phyloP scores from a whole-genome alignment of 2,329 filamentous ascomycete species.

The Didymosphaeria variabile region DNA sequence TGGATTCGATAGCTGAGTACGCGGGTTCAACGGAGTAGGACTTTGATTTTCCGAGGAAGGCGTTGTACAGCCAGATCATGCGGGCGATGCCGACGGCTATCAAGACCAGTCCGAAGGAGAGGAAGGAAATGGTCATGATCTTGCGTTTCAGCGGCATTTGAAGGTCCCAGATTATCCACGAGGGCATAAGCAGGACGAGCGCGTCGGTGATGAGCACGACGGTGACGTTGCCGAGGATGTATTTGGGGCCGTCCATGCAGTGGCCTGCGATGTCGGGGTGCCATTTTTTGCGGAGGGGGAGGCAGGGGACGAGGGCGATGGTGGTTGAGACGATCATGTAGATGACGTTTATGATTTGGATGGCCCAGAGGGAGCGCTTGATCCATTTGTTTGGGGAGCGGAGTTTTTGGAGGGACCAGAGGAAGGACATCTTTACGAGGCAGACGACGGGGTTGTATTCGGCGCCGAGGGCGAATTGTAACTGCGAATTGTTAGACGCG shows the following conservation, averaged over 20 bases:
- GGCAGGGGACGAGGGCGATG: conserved; percentile 24
- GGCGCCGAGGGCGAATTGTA: conserved; percentile 28
- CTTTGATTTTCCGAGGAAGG: conserved; percentile 25
- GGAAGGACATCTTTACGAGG: conserved; percentile 32
- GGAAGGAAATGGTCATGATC: conserved; percentile 28
- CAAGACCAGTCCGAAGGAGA: conserved; percentile 21
- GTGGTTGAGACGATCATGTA: conserved; percentile 25
- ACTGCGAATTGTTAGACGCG: conserved; percentile 10
- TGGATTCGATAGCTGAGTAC: conserved; percentile 28
- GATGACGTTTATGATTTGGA: conserved; percentile 28
- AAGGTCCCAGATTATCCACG: conserved; percentile 36
- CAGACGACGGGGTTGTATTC: conserved; percentile 32
- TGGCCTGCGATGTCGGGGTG: conserved; percentile 26
- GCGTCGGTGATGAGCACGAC: conserved; percentile 31
- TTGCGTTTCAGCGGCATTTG: conserved; percentile 30
- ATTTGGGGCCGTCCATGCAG: conserved; percentile 23
- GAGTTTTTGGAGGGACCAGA: conserved; percentile 33
- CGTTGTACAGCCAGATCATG: conserved; percentile 28
- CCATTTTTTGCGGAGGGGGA: conserved; percentile 25
- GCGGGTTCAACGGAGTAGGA: conserved; percentile 27
- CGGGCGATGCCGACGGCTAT: conserved; percentile 29
- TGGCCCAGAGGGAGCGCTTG: conserved; percentile 24
- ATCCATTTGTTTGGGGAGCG: conserved; percentile 27
- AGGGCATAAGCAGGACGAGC: conserved; percentile 31
- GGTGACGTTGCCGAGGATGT: conserved; percentile 23